Conservation (phyloP, 352 stramenopile genomes). For the Globisporangium recalcitrans region DNA sequence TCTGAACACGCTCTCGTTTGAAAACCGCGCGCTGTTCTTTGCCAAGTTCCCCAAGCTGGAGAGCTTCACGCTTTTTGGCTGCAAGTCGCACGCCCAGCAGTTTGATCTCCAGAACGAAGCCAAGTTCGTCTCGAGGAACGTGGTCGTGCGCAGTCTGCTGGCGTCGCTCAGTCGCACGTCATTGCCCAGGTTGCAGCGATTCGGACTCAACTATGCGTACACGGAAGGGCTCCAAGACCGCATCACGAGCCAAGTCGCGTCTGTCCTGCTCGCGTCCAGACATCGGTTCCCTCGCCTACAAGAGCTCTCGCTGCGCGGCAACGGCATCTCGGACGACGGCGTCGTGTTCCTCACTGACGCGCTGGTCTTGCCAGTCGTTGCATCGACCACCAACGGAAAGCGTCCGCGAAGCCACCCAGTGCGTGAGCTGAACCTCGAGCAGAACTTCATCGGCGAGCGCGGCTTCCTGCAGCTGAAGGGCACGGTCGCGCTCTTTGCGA, state of each 20-base stretch:
- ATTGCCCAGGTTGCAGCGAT: constrained; percentile 25
- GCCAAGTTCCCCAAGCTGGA: constrained; percentile 35
- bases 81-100: constrained; percentile 24
- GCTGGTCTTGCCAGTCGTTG: constrained; percentile 1
- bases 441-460: constrained; percentile 56
- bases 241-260: constrained; percentile 36
- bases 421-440: constrained; percentile 29
- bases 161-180: constrained; percentile 19
- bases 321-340: constrained; percentile 54
- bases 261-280: constrained; percentile 22
- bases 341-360: constrained; percentile 33
- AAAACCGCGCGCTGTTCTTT: constrained; percentile 25
- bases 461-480: constrained; percentile 38
- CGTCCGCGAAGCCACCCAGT: background rate
- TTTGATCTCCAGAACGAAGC: constrained; percentile 46
- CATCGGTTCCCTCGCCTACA: constrained; percentile 29
- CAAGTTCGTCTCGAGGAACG: constrained; percentile 30
- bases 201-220: constrained; percentile 42
- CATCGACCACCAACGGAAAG: constrained; percentile 8
- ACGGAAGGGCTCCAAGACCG: constrained; percentile 46
- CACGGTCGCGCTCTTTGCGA: constrained; percentile 25
- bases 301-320: constrained; percentile 36
- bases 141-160: constrained; percentile 33
- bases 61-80: constrained; percentile 28
- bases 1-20: constrained; percentile 20